phyloP scores from a whole-genome alignment of 768 basidiomycete genomes.

The Russula dissimulans region DNA sequence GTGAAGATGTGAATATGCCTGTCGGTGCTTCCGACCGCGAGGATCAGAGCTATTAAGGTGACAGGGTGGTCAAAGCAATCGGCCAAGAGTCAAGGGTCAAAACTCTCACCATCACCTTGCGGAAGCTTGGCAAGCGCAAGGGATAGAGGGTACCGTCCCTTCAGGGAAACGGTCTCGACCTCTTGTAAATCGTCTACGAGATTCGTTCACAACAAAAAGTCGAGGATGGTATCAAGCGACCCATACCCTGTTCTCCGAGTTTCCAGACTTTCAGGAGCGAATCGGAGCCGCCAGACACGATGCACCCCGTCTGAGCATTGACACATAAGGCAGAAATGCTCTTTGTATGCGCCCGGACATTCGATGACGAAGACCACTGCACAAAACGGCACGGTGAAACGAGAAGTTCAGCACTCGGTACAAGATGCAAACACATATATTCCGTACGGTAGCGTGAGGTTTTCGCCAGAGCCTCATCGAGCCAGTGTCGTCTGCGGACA shows the following conservation, averaged over 20 bases:
- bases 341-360: constrained; percentile 52
- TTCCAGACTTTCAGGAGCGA: constrained; percentile 70
- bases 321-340: constrained; percentile 62
- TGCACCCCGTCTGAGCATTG: constrained; percentile 28
- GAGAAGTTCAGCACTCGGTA: constrained; percentile 18
- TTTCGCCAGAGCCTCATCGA: constrained; percentile 51
- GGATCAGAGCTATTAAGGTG: constrained; percentile 39
- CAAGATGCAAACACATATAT: constrained; percentile 23
- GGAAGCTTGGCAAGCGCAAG: constrained; percentile 60
- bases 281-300: constrained; percentile 82
- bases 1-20: constrained; percentile 70
- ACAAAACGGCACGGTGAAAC: constrained; percentile 9
- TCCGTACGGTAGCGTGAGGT: constrained; percentile 27
- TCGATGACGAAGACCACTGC: constrained; percentile 48
- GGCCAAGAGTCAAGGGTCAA: background rate
- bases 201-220: background rate
- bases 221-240: background rate
- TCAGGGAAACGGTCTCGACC: constrained; percentile 51
- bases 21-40: constrained; percentile 85
- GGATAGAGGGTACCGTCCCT: constrained; percentile 68
- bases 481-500: constrained; percentile 75
- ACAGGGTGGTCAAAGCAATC: background rate
- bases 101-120: constrained; percentile 45
- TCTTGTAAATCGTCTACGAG: constrained; percentile 22
- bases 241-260: constrained; percentile 30